Percentiles rank a stretch among this genome's conserved stretches.
Evolutionary conservation across 208 protist genomes (phyloP).

Genomic region (Trypanosoma platydactyli): DNA sequence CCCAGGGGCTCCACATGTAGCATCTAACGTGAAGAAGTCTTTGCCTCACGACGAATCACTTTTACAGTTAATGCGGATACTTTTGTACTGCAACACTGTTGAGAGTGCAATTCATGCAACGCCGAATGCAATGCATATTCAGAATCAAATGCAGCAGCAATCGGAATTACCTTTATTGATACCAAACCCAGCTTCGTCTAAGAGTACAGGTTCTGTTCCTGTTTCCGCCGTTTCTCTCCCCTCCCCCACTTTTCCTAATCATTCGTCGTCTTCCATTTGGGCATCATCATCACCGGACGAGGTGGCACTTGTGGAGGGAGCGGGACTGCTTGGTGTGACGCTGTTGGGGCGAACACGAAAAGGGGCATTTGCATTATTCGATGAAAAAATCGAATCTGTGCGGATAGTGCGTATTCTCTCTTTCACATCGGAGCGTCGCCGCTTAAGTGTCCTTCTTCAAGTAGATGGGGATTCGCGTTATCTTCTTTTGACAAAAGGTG

Average conservation of each 20-base stretch:
- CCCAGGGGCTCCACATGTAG: slow-evolving; percentile 12
- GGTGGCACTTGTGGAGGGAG: slow-evolving; percentile 86
- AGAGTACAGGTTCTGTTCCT: too few species aligned
- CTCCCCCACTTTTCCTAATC: too few species aligned
- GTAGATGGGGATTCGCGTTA: slow-evolving; percentile 28
- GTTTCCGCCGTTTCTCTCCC: too few species aligned
- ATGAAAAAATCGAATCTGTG: slow-evolving; percentile 28
- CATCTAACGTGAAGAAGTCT: not conserved
- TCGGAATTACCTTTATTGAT: not conserved
- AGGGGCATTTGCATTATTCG: slow-evolving; percentile 28
- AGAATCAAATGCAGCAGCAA: not conserved
- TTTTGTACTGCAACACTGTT: slow-evolving; percentile 73
- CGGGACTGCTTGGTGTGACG: slow-evolving; percentile 60
- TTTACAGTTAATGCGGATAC: slow-evolving; percentile 44
- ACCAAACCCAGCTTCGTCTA: too few species aligned
- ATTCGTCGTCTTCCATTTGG: slow-evolving; percentile 35
- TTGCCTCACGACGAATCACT: slow-evolving; percentile 11
- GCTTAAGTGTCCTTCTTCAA: slow-evolving; percentile 77
- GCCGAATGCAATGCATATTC: not conserved
- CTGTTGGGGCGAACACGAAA: slow-evolving; percentile 48
- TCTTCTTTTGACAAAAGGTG: slow-evolving; percentile 75
- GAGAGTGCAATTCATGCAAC: slow-evolving; percentile 27
- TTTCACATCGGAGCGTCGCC: slow-evolving; percentile 82
- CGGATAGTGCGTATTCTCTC: slow-evolving; percentile 51
- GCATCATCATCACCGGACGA: slow-evolving; percentile 92